Percentiles rank a stretch among this genome's conserved stretches.
Evolutionary conservation across 257 asterid species (phyloP).

Genomic region (Phtheirospermum japonicum): DNA sequence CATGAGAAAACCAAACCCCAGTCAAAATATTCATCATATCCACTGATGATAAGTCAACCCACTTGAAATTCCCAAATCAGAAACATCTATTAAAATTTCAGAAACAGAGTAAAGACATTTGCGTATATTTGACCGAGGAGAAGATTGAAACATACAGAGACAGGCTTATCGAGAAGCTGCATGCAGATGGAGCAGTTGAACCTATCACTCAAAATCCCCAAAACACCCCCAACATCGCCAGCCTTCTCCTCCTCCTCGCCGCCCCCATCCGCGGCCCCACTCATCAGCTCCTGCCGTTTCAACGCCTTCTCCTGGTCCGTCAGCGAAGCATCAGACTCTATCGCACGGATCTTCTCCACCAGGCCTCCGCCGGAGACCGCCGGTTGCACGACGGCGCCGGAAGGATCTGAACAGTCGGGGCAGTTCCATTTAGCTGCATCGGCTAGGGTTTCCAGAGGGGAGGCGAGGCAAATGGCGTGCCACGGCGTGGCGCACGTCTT

Average conservation of each 20-base stretch:
- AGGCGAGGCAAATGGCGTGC: conserved; percentile 72
- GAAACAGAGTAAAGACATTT: neutral
- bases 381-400: conserved; percentile 23
- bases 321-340: conserved; percentile 63
- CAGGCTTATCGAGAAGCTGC: conserved; percentile 86
- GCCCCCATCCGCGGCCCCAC: conserved; percentile 35
- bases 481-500: conserved; percentile 78
- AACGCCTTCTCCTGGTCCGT: conserved; percentile 71
- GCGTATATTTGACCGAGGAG: neutral
- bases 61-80: conserved; percentile 24
- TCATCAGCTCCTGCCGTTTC: conserved; percentile 67
- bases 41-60: conserved; percentile 30
- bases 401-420: conserved; percentile 63
- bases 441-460: conserved; percentile 45
- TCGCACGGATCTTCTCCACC: conserved; percentile 60
- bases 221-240: conserved; percentile 38
- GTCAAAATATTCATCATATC: conserved; percentile 24
- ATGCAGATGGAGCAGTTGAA: conserved; percentile 89
- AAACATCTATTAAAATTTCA: conserved; percentile 10
- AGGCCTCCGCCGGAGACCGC: conserved; percentile 41
- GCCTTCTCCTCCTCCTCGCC: conserved; percentile 18
- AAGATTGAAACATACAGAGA: conserved; percentile 51
- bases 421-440: conserved; percentile 68
- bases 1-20: neutral
- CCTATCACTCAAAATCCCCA: conserved; percentile 59